Evolutionary conservation across 1,284 basidiomycete genomes (phyloP).

Genomic region (Puccinia coronata): DNA sequence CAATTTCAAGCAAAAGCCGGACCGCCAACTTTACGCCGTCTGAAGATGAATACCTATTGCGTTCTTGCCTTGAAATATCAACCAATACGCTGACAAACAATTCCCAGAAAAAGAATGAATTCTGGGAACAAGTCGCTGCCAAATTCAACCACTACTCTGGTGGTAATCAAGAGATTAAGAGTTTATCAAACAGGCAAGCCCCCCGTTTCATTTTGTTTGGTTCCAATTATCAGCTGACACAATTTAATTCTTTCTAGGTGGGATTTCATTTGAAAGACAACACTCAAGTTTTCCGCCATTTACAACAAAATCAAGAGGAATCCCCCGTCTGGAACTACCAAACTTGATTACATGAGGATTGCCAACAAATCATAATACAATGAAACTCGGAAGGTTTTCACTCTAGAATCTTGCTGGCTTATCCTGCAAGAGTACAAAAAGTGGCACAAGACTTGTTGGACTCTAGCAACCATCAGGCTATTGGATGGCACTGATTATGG

Average conservation of each 20-base stretch:
- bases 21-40: background rate
- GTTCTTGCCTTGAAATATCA: background rate
- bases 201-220: background rate
- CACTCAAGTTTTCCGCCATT: background rate
- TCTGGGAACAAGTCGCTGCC: background rate
- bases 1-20: no score
- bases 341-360: background rate
- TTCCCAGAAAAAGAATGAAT: background rate
- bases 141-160: background rate
- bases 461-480: no score
- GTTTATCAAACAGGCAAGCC: background rate
- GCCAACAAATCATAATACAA: background rate
- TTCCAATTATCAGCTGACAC: background rate
- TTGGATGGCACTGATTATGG: no score
- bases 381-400: background rate
- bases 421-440: background rate
- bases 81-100: background rate
- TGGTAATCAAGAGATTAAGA: background rate
- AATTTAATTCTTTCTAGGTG: background rate
- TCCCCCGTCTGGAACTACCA: background rate
- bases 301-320: conserved; percentile 1
- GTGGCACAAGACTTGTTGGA: background rate
- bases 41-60: background rate
- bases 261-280: background rate
- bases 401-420: background rate